phyloP scores from a whole-genome alignment of 148 eudicot species.

The Agrostemma githago region DNA sequence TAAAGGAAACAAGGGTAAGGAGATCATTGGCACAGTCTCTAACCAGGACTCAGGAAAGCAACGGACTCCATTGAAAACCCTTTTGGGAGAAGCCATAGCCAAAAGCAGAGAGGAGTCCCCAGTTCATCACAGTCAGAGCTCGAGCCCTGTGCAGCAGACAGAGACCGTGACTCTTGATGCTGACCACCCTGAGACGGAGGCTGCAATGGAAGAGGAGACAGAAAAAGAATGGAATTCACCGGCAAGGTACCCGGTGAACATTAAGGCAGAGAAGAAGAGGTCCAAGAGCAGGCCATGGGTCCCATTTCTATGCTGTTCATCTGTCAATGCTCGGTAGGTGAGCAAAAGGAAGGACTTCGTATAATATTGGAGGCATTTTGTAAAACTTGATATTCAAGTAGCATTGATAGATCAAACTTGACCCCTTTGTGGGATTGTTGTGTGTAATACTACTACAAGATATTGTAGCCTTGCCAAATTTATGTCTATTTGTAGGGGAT shows the following conservation, averaged over 20 bases:
- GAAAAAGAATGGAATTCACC: conserved; percentile 72
- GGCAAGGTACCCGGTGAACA: conserved; percentile 51
- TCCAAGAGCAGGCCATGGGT: conserved; percentile 53
- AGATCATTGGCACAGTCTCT: conserved; percentile 58
- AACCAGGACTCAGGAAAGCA: conserved; percentile 48
- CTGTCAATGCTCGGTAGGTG: conserved; percentile 44
- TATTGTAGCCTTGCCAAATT: neutral
- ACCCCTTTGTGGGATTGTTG: conserved; percentile 7
- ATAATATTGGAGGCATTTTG: neutral
- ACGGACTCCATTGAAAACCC: conserved; percentile 55
- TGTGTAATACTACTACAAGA: conserved; percentile 3
- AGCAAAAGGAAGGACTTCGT: neutral
- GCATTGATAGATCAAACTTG: conserved; percentile 1
- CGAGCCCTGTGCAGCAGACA: conserved; percentile 18
- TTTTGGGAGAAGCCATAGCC: conserved; percentile 50
- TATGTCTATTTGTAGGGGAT: neutral
- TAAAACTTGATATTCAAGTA: neutral
- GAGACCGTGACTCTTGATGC: conserved; percentile 24
- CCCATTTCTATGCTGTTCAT: conserved; percentile 72
- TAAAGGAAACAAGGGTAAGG: conserved; percentile 53
- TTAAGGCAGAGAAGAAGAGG: conserved; percentile 58
- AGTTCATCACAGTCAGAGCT: conserved; percentile 22
- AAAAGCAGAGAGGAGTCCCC: conserved; percentile 41
- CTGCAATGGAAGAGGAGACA: conserved; percentile 21
- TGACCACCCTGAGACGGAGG: conserved; percentile 11